Evolutionary conservation across 352 stramenopile genomes (phyloP).

Genomic region (Phytophthora rubi): DNA sequence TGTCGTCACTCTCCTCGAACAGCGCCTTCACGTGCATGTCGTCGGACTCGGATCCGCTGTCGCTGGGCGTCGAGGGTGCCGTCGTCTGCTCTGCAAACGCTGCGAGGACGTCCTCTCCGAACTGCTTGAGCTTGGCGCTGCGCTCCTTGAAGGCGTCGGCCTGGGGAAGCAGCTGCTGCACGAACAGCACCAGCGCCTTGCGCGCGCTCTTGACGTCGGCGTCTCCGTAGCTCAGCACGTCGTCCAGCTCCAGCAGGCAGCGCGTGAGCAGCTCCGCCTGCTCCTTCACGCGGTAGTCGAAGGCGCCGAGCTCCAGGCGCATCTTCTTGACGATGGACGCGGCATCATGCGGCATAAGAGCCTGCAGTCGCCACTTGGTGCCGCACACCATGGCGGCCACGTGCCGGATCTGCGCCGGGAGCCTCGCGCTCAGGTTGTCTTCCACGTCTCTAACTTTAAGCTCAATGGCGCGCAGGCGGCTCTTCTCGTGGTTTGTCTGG

Average conservation of each 20-base stretch:
- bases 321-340: slow-evolving; percentile 41
- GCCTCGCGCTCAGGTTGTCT: slow-evolving; percentile 41
- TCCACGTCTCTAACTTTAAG: slow-evolving; percentile 52
- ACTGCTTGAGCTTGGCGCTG: slow-evolving; percentile 51
- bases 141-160: slow-evolving; percentile 56
- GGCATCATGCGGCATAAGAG: slow-evolving; percentile 12
- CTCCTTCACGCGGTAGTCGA: slow-evolving; percentile 65
- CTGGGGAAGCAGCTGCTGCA: slow-evolving; percentile 52
- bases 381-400: slow-evolving; percentile 43
- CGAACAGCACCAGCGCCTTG: slow-evolving; percentile 58
- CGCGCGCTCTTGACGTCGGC: slow-evolving; percentile 51
- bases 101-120: slow-evolving; percentile 42
- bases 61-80: slow-evolving; percentile 1
- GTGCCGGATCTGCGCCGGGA: slow-evolving; percentile 44
- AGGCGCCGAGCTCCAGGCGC: slow-evolving; percentile 60
- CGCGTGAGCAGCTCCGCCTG: slow-evolving; percentile 69
- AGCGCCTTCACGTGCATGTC: slow-evolving; percentile 37
- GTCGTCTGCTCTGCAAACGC: slow-evolving; percentile 10
- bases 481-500: slow-evolving; percentile 41
- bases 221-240: slow-evolving; percentile 69
- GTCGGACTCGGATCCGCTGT: slow-evolving; percentile 31
- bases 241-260: slow-evolving; percentile 60
- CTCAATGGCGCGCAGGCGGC: slow-evolving; percentile 51
- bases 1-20: slow-evolving; percentile 30
- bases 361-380: slow-evolving; percentile 56